Percentiles rank a stretch among this genome's conserved stretches.
Conservation (phyloP, 495 filamentous ascomycete genomes). For the Chaetomium cochliodes region DNA sequence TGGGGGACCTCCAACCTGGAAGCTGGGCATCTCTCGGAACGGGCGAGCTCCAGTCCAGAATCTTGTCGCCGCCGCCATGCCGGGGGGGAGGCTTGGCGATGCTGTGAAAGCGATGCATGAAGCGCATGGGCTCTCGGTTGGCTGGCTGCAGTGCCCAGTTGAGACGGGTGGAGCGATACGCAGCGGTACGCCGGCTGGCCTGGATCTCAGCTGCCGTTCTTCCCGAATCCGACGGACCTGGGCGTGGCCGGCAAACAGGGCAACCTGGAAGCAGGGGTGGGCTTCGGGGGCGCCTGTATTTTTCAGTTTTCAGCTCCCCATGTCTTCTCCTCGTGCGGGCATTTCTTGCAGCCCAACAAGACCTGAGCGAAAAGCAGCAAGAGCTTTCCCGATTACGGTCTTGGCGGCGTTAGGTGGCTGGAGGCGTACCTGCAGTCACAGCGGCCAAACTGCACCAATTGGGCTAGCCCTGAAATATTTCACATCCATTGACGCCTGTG, state of each 20-base stretch:
- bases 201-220: slow-evolving; percentile 4
- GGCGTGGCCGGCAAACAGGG: not conserved
- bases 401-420: not conserved
- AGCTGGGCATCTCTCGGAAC: too few relatives aligned
- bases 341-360: slow-evolving; percentile 11
- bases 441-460: not conserved
- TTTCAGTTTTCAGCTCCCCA: slow-evolving; percentile 6
- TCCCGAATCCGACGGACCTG: not conserved
- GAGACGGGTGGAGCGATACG: not conserved
- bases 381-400: not conserved
- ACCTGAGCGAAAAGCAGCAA: slow-evolving; percentile 1
- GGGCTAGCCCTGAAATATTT: not conserved
- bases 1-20: not conserved
- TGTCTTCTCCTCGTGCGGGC: not conserved
- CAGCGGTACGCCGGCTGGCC: not conserved
- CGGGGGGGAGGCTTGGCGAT: slow-evolving; percentile 3
- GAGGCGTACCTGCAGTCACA: slow-evolving; percentile 3
- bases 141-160: not conserved
- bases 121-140: not conserved
- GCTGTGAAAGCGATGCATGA: not conserved
- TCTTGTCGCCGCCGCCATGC: slow-evolving; percentile 10
- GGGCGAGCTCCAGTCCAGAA: not conserved
- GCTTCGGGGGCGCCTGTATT: not conserved
- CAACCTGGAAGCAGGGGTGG: not conserved
- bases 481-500: not conserved